phyloP scores from a whole-genome alignment of 2,329 filamentous ascomycete genomes.

The Exophiala oligosperma region DNA sequence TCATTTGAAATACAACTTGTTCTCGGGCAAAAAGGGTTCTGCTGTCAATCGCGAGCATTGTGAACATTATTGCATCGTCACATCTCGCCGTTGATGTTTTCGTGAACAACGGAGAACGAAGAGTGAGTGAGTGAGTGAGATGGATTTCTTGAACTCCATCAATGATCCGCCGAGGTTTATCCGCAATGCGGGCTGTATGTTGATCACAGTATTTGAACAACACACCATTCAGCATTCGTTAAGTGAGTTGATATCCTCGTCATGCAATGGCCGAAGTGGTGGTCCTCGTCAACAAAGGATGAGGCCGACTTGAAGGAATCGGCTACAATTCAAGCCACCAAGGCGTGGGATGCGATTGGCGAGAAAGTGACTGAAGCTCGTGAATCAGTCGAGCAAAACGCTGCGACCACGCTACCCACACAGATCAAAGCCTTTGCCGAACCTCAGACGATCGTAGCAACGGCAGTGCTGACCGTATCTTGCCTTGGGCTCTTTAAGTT shows the following conservation, averaged over 20 bases:
- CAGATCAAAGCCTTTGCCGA: constrained; percentile 27
- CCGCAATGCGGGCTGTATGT: not conserved
- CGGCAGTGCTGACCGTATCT: constrained; percentile 30
- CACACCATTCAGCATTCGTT: not conserved
- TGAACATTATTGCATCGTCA: too few relatives aligned
- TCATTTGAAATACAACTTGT: too few relatives aligned
- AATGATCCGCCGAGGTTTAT: not conserved
- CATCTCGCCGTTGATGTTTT: too few relatives aligned
- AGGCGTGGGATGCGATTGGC: constrained; percentile 4
- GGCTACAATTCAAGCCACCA: not conserved
- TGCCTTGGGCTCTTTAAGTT: constrained; percentile 24
- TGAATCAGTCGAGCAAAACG: constrained; percentile 4
- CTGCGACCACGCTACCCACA: not conserved
- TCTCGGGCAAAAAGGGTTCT: too few relatives aligned
- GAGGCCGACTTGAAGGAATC: constrained; percentile 3
- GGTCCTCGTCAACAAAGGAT: constrained; percentile 28
- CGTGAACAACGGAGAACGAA: too few relatives aligned
- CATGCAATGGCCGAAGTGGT: constrained; percentile 30
- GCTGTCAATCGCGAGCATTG: too few relatives aligned
- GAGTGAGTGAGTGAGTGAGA: too few relatives aligned
- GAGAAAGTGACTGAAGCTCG: constrained; percentile 2
- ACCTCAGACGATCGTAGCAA: constrained; percentile 32
- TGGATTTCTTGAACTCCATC: too few relatives aligned
- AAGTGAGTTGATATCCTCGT: constrained; percentile 2
- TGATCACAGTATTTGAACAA: not conserved